Percentiles rank a stretch among this genome's conserved stretches.
phyloP scores from a whole-genome alignment of 306 rosid genomes.

The barrel medic (Medicago truncatula) region DNA sequence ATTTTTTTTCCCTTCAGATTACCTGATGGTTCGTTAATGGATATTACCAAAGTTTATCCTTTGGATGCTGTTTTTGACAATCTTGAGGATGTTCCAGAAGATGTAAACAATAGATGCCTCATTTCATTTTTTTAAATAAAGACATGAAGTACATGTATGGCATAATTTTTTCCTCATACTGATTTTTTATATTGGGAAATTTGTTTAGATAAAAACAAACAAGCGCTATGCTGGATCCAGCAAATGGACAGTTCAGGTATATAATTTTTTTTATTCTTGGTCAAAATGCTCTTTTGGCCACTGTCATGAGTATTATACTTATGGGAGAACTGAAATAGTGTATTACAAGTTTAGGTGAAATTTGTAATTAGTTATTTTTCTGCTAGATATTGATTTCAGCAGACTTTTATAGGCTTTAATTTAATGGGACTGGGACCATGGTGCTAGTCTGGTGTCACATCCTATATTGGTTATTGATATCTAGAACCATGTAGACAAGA shows the following conservation, averaged over 20 bases:
- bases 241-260: conserved; percentile 76
- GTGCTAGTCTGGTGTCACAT: background rate
- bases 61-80: conserved; percentile 95
- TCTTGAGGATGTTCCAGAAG: conserved; percentile 93
- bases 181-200: background rate
- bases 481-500: background rate
- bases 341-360: conserved; percentile 45
- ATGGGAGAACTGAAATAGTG: background rate
- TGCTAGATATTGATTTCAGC: conserved; percentile 11
- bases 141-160: conserved; percentile 28
- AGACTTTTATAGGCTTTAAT: too few relatives aligned
- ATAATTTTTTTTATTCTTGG: conserved; percentile 28
- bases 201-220: conserved; percentile 76
- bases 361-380: conserved; percentile 50
- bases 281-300: conserved; percentile 27
- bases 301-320: conserved; percentile 8
- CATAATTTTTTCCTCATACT: conserved; percentile 45
- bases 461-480: background rate
- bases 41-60: conserved; percentile 90
- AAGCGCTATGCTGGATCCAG: conserved; percentile 94
- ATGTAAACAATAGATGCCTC: conserved; percentile 60
- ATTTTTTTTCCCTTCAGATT: conserved; percentile 59
- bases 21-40: conserved; percentile 92
- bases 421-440: too few relatives aligned
- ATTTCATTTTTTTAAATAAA: background rate